Percentiles rank a stretch among this genome's conserved stretches.
Conservation (phyloP, 2,329 filamentous ascomycete genomes). For the Cryphonectria naterciae region DNA sequence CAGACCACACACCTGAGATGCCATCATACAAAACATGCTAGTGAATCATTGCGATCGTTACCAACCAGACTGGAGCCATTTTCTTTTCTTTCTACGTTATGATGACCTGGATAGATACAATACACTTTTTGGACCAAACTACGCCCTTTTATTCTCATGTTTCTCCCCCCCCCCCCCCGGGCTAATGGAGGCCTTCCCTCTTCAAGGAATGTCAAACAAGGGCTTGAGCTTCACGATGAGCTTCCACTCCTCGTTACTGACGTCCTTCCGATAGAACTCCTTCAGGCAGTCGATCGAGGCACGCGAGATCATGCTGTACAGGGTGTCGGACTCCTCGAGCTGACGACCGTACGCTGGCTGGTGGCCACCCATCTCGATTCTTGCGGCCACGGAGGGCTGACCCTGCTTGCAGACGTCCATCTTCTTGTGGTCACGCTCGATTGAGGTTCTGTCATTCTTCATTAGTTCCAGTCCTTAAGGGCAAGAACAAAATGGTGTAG, state of each 20-base stretch:
- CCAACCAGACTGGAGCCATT: conserved; percentile 12
- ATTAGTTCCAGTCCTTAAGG: not conserved
- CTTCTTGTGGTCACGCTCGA: conserved; percentile 97
- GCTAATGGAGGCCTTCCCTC: not conserved
- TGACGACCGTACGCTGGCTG: conserved; percentile 96
- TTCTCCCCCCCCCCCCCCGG: not conserved
- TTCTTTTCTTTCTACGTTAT: not conserved
- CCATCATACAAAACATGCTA: not conserved
- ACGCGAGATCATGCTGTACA: conserved; percentile 88
- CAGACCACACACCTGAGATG: not conserved
- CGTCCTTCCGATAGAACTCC: conserved; percentile 89
- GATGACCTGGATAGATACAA: not conserved
- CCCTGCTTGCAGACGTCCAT: conserved; percentile 92
- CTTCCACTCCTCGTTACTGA: conserved; percentile 90
- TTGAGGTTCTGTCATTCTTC: conserved; percentile 69
- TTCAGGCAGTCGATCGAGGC: conserved; percentile 93
- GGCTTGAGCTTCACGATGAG: conserved; percentile 92
- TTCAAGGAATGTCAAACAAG: conserved; percentile 79
- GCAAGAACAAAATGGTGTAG: not conserved
- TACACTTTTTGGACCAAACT: conserved; percentile 6
- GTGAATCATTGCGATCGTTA: not conserved
- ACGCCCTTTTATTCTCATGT: not conserved
- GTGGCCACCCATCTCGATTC: conserved; percentile 90
- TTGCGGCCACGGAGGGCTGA: conserved; percentile 95
- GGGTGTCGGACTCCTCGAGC: conserved; percentile 83